A percentile compares a stretch with the other conserved stretches of the same genome.
These are phyloP conservation scores for Exophiala phaeomuriformis DNA, from an alignment of 2,329 filamentous ascomycete species.

Conservation along the genomic window DNA sequence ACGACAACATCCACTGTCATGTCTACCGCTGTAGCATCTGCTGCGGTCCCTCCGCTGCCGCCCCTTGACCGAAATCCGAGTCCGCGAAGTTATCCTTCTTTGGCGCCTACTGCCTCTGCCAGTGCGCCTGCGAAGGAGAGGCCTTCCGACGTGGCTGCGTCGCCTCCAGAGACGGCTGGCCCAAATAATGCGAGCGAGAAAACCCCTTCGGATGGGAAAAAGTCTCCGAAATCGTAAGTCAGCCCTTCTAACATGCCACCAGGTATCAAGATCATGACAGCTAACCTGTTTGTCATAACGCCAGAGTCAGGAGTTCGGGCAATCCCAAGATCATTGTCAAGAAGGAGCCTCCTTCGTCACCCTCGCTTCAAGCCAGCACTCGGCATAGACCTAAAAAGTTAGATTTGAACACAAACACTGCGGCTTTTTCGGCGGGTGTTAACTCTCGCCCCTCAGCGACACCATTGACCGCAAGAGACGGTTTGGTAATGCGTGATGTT, in stretches of 20 bases:
- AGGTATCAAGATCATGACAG: slow-evolving; percentile 22
- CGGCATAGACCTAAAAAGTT: slow-evolving; percentile 70
- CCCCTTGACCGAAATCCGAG: slow-evolving; percentile 41
- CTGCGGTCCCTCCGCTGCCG: slow-evolving; percentile 38
- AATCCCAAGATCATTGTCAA: slow-evolving; percentile 85
- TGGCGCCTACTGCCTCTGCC: slow-evolving; percentile 35
- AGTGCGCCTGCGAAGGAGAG: slow-evolving; percentile 27
- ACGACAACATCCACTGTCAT: slow-evolving; percentile 28
- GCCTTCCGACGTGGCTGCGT: slow-evolving; percentile 11
- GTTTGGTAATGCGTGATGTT: slow-evolving; percentile 77
- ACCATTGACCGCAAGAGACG: slow-evolving; percentile 68
- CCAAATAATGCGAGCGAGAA: slow-evolving; percentile 18
- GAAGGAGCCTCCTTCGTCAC: slow-evolving; percentile 82
- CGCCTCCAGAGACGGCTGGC: slow-evolving; percentile 7
- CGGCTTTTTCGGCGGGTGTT: slow-evolving; percentile 34
- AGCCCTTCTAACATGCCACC: too few species aligned
- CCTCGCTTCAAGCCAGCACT: slow-evolving; percentile 61
- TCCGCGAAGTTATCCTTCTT: slow-evolving; percentile 38
- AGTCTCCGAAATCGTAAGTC: slow-evolving; percentile 47
- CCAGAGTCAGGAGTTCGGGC: slow-evolving; percentile 41
- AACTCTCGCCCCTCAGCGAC: slow-evolving; percentile 54
- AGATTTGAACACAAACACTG: slow-evolving; percentile 56
- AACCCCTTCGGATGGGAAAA: slow-evolving; percentile 44
- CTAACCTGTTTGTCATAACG: slow-evolving; percentile 25
- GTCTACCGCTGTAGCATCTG: slow-evolving; percentile 45